A percentile compares a stretch with the other conserved stretches of the same genome.
Evolutionary conservation across 352 stramenopile species (phyloP).

Genomic region (Globisporangium takayamanum): DNA sequence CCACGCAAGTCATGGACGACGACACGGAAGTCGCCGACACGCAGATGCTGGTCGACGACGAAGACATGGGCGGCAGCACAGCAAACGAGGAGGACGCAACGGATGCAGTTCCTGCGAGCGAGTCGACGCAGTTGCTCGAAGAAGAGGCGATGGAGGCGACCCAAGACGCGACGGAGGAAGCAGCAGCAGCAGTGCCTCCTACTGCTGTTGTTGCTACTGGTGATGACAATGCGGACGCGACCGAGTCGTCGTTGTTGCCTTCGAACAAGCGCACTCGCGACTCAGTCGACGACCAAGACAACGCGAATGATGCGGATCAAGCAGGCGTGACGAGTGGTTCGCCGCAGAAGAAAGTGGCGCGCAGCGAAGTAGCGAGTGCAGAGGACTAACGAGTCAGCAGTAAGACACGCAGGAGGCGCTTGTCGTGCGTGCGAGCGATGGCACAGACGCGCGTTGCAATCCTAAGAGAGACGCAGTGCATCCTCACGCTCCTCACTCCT

Average conservation of each 20-base stretch:
- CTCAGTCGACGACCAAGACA: not conserved
- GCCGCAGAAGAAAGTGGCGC: conserved; percentile 10
- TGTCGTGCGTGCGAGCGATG: no score
- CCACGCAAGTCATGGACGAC: conserved; percentile 1
- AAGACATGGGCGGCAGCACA: not conserved
- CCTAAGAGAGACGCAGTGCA: no score
- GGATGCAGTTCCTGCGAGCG: not conserved
- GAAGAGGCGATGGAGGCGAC: not conserved
- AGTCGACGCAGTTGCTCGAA: not conserved
- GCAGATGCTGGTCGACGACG: not conserved
- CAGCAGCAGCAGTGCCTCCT: not conserved
- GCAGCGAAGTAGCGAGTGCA: not conserved
- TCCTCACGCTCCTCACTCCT: not conserved
- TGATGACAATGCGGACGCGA: not conserved
- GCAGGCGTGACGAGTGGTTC: conserved; percentile 2
- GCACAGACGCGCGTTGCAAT: no score
- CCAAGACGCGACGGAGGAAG: not conserved
- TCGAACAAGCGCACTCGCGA: conserved; percentile 8
- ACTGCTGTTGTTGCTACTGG: not conserved
- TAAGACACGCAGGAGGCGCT: not conserved
- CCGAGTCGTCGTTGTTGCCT: not conserved
- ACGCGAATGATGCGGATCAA: not conserved
- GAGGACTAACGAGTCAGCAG: not conserved
- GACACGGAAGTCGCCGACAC: not conserved
- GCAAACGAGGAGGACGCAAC: not conserved